These are phyloP conservation scores for Triglochin maritima DNA, from an alignment of 106 monocot species.

Conservation along the genomic window DNA sequence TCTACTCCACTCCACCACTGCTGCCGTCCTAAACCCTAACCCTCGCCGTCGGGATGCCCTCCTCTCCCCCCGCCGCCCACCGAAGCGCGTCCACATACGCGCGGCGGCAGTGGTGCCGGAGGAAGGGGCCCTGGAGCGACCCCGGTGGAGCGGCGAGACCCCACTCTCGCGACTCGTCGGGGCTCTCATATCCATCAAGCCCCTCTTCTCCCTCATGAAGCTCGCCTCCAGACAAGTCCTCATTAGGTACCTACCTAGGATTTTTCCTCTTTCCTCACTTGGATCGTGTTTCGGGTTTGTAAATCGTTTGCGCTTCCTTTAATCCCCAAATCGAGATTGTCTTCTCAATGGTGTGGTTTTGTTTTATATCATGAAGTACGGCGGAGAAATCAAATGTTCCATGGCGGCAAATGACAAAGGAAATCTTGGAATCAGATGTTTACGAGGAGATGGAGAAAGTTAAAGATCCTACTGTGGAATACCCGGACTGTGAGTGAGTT, in stretches of 20 bases:
- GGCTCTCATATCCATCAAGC: conserved; percentile 74
- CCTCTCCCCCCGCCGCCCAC: not conserved
- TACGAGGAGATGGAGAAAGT: conserved; percentile 20
- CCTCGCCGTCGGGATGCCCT: not conserved
- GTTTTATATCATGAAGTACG: conserved; percentile 35
- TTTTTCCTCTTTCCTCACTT: not conserved
- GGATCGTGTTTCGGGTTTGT: too few species aligned
- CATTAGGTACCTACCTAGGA: conserved; percentile 31
- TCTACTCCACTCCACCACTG: not conserved
- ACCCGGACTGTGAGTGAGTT: conserved; percentile 21
- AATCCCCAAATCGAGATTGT: too few species aligned
- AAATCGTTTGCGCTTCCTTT: not conserved
- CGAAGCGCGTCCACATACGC: not conserved
- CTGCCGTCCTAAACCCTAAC: not conserved
- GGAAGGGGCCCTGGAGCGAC: conserved; percentile 40
- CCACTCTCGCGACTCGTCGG: conserved; percentile 56
- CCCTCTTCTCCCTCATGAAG: conserved; percentile 63
- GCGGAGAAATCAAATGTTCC: conserved; percentile 80
- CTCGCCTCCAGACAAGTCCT: conserved; percentile 44
- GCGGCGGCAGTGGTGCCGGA: not conserved
- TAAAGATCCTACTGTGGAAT: conserved; percentile 14
- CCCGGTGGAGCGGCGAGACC: conserved; percentile 58
- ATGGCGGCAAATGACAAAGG: conserved; percentile 62
- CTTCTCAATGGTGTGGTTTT: not conserved
- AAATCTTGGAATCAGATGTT: conserved; percentile 47